Conservation (phyloP, 352 stramenopile genomes). For the Pythium guiyangense region DNA sequence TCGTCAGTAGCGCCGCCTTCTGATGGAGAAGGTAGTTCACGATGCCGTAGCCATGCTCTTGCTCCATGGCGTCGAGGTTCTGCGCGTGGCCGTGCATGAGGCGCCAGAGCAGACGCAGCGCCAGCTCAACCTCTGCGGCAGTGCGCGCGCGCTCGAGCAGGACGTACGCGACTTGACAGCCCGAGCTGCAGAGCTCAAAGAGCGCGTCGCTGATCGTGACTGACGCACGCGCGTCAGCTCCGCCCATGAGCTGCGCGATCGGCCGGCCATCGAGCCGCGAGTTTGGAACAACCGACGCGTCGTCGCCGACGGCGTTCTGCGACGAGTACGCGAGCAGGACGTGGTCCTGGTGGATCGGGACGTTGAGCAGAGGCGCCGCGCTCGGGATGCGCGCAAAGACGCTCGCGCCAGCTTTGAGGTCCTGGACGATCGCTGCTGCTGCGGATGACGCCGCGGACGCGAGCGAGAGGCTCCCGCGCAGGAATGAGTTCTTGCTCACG, state of each 20-base stretch:
- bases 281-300: slow-evolving; percentile 40
- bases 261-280: slow-evolving; percentile 53
- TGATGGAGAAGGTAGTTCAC: slow-evolving; percentile 64
- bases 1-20: slow-evolving; percentile 39
- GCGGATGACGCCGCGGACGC: slow-evolving; percentile 56
- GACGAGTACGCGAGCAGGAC: slow-evolving; percentile 52
- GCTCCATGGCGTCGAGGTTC: slow-evolving; percentile 57
- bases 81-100: slow-evolving; percentile 26
- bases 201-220: slow-evolving; percentile 34
- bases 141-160: slow-evolving; percentile 43
- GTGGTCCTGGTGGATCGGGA: slow-evolving; percentile 40
- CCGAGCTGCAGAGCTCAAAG: slow-evolving; percentile 41
- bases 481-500: slow-evolving; percentile 39
- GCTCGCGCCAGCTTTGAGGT: slow-evolving; percentile 53
- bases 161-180: slow-evolving; percentile 45
- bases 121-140: slow-evolving; percentile 32
- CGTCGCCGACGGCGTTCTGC: slow-evolving; percentile 25
- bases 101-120: slow-evolving; percentile 35
- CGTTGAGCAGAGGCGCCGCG: slow-evolving; percentile 38
- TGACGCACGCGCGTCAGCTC: slow-evolving; percentile 17
- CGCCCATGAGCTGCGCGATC: slow-evolving; percentile 53
- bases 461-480: slow-evolving; percentile 44
- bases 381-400: slow-evolving; percentile 54
- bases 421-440: slow-evolving; percentile 61
- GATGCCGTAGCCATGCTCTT: slow-evolving; percentile 70